Conservation (phyloP, 805 yeast genomes). For the Saccharomycopsis microspora region DNA sequence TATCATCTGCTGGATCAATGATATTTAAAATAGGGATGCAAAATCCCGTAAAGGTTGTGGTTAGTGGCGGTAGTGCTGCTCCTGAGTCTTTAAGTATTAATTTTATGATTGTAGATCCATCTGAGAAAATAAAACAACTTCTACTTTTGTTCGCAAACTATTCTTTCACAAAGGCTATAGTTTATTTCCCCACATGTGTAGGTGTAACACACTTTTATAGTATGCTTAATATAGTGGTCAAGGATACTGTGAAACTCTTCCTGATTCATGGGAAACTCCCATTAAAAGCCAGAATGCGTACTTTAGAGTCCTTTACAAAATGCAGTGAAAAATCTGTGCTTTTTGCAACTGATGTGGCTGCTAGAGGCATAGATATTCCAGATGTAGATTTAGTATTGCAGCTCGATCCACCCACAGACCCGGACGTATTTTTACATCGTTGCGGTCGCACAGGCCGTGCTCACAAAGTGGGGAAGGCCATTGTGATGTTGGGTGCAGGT, state of each 20-base stretch:
- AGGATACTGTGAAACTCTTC: conserved; percentile 28
- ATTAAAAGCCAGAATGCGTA: conserved; percentile 68
- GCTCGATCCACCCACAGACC: conserved; percentile 88
- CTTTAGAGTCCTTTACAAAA: conserved; percentile 42
- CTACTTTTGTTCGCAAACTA: conserved; percentile 40
- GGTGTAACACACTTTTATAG: conserved; percentile 70
- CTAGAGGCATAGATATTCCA: conserved; percentile 91
- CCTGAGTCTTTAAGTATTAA: conserved; percentile 58
- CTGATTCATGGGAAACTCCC: conserved; percentile 87
- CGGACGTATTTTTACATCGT: conserved; percentile 84
- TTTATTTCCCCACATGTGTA: conserved; percentile 85
- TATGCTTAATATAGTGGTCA: conserved; percentile 33
- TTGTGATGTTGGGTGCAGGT: conserved; percentile 60
- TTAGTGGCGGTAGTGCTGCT: conserved; percentile 39
- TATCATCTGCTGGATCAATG: conserved; percentile 63
- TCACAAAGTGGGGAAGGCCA: conserved; percentile 68
- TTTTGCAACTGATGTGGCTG: conserved; percentile 96
- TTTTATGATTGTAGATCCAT: conserved; percentile 50
- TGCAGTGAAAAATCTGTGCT: conserved; percentile 41
- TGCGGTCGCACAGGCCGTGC: conserved; percentile 96
- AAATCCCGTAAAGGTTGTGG: conserved; percentile 83
- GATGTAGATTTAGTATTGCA: conserved; percentile 93
- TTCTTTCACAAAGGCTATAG: conserved; percentile 70
- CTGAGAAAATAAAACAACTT: conserved; percentile 47
- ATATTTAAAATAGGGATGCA: conserved; percentile 84